These are phyloP conservation scores for Verticillium longisporum DNA, from an alignment of 2,329 filamentous ascomycete species.

Conservation along the genomic window DNA sequence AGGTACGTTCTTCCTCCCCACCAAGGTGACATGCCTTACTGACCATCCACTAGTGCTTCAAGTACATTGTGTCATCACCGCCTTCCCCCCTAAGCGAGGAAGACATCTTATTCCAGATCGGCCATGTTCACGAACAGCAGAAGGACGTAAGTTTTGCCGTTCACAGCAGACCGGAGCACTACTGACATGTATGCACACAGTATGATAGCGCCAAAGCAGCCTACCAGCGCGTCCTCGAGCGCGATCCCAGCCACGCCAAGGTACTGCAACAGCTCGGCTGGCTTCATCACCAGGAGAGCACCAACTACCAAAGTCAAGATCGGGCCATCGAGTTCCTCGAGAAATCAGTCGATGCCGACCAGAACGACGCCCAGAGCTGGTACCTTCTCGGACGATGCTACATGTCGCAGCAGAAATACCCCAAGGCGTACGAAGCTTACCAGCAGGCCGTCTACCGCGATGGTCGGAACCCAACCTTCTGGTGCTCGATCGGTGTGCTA, in stretches of 20 bases:
- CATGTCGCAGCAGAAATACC: slow-evolving; percentile 99
- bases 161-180: slow-evolving; percentile 13
- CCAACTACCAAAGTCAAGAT: slow-evolving; percentile 84
- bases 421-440: slow-evolving; percentile 96
- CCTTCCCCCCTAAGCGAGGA: slow-evolving; percentile 90
- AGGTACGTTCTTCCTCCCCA: slow-evolving; percentile 50
- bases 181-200: slow-evolving; percentile 40
- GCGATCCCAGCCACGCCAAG: slow-evolving; percentile 94
- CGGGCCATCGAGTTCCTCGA: slow-evolving; percentile 95
- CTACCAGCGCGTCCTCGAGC: slow-evolving; percentile 87
- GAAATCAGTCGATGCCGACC: slow-evolving; percentile 90
- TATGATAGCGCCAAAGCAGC: slow-evolving; percentile 90
- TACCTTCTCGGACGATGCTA: slow-evolving; percentile 96
- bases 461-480: slow-evolving; percentile 95
- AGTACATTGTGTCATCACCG: slow-evolving; percentile 91
- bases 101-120: slow-evolving; percentile 99
- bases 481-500: slow-evolving; percentile 97
- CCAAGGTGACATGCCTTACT: slow-evolving; percentile 8
- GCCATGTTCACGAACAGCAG: slow-evolving; percentile 96
- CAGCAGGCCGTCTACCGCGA: slow-evolving; percentile 98
- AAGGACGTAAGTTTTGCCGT: slow-evolving; percentile 70
- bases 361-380: slow-evolving; percentile 95
- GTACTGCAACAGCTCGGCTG: slow-evolving; percentile 96
- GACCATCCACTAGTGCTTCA: slow-evolving; percentile 68
- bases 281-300: slow-evolving; percentile 95